Evolutionary conservation across 768 basidiomycete species (phyloP).

Genomic region (Boletus vinaceobasis): DNA sequence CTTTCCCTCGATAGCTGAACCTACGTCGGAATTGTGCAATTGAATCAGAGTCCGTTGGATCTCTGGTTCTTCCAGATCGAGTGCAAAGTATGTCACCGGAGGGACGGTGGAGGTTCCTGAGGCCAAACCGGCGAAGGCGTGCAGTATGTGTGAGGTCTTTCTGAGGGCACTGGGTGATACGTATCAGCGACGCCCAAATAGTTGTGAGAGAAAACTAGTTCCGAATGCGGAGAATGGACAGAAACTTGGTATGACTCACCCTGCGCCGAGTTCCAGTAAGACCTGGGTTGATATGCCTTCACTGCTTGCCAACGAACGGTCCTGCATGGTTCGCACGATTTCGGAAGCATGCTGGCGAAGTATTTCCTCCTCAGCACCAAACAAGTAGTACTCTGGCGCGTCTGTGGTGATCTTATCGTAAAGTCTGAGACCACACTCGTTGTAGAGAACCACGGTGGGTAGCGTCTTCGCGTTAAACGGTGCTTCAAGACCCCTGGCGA

Average conservation of each 20-base stretch:
- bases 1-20: conserved; percentile 60
- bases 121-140: conserved; percentile 60
- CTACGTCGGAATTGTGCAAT: conserved; percentile 62
- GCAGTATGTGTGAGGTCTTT: conserved; percentile 84
- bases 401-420: conserved; percentile 84
- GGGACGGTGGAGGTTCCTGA: conserved; percentile 33
- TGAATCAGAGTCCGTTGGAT: conserved; percentile 73
- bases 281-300: conserved; percentile 43
- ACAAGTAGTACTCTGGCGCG: conserved; percentile 85
- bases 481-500: conserved; percentile 54
- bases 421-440: conserved; percentile 78
- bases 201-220: not conserved
- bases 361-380: conserved; percentile 83
- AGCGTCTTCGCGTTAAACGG: conserved; percentile 57
- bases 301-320: conserved; percentile 18
- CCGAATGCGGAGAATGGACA: not conserved
- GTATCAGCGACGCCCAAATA: conserved; percentile 7
- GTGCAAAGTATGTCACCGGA: conserved; percentile 82
- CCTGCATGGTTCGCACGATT: conserved; percentile 73
- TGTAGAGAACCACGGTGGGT: conserved; percentile 84
- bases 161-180: conserved; percentile 60
- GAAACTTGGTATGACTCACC: conserved; percentile 49
- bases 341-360: conserved; percentile 68
- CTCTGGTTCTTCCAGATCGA: conserved; percentile 88
- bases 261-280: conserved; percentile 90